Percentiles rank a stretch among this genome's conserved stretches.
These are phyloP conservation scores for Tardiomyces blankii DNA, from an alignment of 1,139 yeast species.

Conservation along the genomic window DNA sequence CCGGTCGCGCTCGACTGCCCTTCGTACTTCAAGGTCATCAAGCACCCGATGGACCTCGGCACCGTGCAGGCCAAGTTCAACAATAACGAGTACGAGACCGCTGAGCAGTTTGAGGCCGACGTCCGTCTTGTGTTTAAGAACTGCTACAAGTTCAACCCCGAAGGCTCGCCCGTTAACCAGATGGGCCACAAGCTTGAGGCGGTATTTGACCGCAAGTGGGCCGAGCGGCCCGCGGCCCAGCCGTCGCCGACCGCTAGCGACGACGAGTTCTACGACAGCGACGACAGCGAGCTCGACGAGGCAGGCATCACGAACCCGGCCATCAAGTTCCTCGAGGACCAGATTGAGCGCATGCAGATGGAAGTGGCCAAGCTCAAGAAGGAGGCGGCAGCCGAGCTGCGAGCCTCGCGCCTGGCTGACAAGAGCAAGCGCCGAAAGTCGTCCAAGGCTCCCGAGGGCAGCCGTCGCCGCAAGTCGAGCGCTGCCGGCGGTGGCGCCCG, in stretches of 20 bases:
- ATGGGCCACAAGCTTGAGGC: constrained; percentile 91
- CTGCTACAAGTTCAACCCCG: constrained; percentile 90
- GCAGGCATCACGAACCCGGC: constrained; percentile 74
- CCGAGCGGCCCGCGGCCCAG: constrained; percentile 72
- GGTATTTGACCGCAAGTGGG: constrained; percentile 81
- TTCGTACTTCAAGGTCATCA: constrained; percentile 71
- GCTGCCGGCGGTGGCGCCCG: constrained; percentile 5
- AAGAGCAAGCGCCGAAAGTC: constrained; percentile 24
- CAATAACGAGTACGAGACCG: constrained; percentile 80
- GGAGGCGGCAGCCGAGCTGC: constrained; percentile 45
- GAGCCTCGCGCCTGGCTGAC: constrained; percentile 27
- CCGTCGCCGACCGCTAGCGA: constrained; percentile 36
- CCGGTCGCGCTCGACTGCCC: constrained; percentile 92
- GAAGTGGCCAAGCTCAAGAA: constrained; percentile 76
- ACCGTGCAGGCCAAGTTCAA: constrained; percentile 72
- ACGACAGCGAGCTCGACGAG: constrained; percentile 55
- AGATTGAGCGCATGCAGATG: constrained; percentile 71
- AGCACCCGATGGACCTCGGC: constrained; percentile 91
- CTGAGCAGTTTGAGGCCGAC: constrained; percentile 79
- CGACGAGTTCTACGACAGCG: constrained; percentile 33
- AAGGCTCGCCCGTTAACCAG: constrained; percentile 86
- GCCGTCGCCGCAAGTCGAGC: constrained; percentile 11
- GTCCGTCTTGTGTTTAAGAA: constrained; percentile 73
- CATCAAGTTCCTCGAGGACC: constrained; percentile 78
- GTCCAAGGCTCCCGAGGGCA: constrained; percentile 3